Evolutionary conservation across 83 land plant genomes (phyloP), one percentile per base, ranked within the genome.

Genomic region (Larix sibirica): DNA sequence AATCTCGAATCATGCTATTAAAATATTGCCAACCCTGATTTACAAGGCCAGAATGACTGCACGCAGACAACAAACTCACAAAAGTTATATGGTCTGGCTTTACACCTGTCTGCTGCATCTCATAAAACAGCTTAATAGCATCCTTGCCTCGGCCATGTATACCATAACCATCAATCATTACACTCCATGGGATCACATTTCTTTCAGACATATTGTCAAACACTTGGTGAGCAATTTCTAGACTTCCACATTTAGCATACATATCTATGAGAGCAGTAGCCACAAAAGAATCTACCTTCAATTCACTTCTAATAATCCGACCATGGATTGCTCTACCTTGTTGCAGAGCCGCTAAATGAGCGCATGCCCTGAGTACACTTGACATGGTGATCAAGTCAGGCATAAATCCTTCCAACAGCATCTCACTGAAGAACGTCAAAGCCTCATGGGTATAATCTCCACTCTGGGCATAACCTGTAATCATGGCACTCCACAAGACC

Each of bases 401-500:
- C 44, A 10, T 33, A n/a, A 83, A 7, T 6, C 44, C 85, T 26
- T 54, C 63, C 7, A 6, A 17, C 31, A 16, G 18, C 79, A 77
- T 77, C 42, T 77, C 3, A 23, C 12, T 20, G 10, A 47, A 77
- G 60, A 47, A 18, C 4, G 17, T 77, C 61, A 77, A 10, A 44
- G 79, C 79, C 61, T 77, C 59, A 61, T 77, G 54, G 20, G 54
- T 23, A 23, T 18, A 0, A 42, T 36, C 24, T 17, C 50, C 18
- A 50, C 13, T 23, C n/a, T 77, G 58, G 26, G 50, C 79, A 77
- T 77, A 77, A 82, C 33, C 91, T 86, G 83, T 86, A 62, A 93
- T 90, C 91, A 92, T 88, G n/a, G 84, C 91, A 86, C 84, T 90
- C 95, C 95, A 90, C 79, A 87, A 71, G 12, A 89, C 90, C 81